Base-by-base conservation (phyloP, 2,329 filamentous ascomycete genomes). In the Dactylellina haptotyla region DNA sequence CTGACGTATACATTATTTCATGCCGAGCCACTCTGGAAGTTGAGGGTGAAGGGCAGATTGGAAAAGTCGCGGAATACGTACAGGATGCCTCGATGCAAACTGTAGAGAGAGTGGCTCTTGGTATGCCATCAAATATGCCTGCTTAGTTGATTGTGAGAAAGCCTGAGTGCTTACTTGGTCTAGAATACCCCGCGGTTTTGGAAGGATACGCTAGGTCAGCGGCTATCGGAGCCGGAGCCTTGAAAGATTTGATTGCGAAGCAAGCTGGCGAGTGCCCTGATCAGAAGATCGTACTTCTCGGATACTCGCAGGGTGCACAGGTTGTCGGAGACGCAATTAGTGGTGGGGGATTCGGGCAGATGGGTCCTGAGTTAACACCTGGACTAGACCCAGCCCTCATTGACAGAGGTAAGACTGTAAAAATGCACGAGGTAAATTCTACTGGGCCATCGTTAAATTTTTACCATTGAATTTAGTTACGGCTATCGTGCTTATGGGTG, bases 221-320 rank as follows among this genome's bases (percentile, higher is more conserved):
- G 6, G 73, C 75, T 6, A 54, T 65, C 6, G 78, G 78, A 26
- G 75, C 76, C 3, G 18, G 46, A n/a, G 75, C 76, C 3, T 37
- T 79, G 26, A 77, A 50, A 16, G 48, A 73, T 10, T 62, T 75
- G 32, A 32, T 78, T 8, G 71, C 71, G 5, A 75, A 50, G 10
- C 75, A 75, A 26, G 59, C 63, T 20, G 51, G 62, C 8, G 43
- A 67, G 14, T 80, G 79, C 45, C 79, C 79, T 12, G 43, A 74
- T 34, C 75, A 79, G 16, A 77, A 78, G 61, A 71, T 80, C 12
- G 78, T 80, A 5, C 58, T 80, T 26, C 12, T 78, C 28, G 79
- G 79, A 9, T 80, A 80, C 67, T 79, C 78, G 10, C 79, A 80
- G 64, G 79, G 79, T 1, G 79, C 77, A 1, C 76, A 78, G 53